These are phyloP conservation scores for Lenzites betulinus DNA, from an alignment of 768 basidiomycete genomes.

Conservation along the genomic window DNA sequence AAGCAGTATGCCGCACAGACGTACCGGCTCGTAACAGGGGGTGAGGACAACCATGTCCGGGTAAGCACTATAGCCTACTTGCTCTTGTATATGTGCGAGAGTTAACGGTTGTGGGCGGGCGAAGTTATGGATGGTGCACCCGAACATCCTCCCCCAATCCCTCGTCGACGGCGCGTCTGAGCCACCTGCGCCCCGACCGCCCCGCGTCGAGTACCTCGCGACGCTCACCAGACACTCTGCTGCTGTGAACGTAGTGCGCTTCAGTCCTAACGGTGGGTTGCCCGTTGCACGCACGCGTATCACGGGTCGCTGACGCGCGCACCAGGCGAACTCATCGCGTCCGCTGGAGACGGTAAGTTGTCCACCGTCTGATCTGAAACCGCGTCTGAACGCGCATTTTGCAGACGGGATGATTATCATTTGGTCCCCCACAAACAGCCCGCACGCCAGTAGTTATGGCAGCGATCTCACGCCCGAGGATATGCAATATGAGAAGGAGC, in stretches of 20 bases:
- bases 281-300: neutral
- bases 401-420: slow-evolving; percentile 97
- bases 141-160: slow-evolving; percentile 76
- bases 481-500: slow-evolving; percentile 87
- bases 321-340: slow-evolving; percentile 87
- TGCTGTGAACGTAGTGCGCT: slow-evolving; percentile 94
- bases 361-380: neutral
- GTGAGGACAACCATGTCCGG: slow-evolving; percentile 96
- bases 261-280: slow-evolving; percentile 85
- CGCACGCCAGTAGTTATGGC: slow-evolving; percentile 76
- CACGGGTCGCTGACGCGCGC: slow-evolving; percentile 3
- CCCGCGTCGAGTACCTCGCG: slow-evolving; percentile 95
- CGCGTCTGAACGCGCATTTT: neutral
- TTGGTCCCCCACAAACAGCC: slow-evolving; percentile 83
- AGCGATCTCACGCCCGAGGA: slow-evolving; percentile 80
- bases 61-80: slow-evolving; percentile 51
- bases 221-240: slow-evolving; percentile 92
- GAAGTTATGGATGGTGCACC: slow-evolving; percentile 94
- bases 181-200: slow-evolving; percentile 50
- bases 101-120: neutral
- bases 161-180: slow-evolving; percentile 47
- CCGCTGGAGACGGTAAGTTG: slow-evolving; percentile 91
- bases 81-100: neutral
- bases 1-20: slow-evolving; percentile 64
- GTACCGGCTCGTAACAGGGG: slow-evolving; percentile 93